A percentile compares a stretch with the other conserved stretches of the same genome.
Conservation (phyloP, 768 basidiomycete genomes). For the Ramaria sp. region DNA sequence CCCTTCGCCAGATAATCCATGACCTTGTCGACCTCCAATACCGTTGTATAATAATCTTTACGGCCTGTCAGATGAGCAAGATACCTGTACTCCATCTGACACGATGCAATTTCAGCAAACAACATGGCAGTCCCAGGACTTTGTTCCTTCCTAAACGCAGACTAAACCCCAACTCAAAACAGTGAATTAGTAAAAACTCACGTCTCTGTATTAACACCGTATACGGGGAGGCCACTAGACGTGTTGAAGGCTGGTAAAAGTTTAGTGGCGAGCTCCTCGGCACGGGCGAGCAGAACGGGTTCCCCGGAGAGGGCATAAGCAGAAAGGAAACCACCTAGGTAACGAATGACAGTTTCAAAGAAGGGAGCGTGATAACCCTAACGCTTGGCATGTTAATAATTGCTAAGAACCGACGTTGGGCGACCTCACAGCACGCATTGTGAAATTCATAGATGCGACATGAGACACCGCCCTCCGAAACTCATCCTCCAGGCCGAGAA, state of each 20-base stretch:
- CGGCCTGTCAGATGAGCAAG: constrained; percentile 71
- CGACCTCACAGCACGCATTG: constrained; percentile 19
- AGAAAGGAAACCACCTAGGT: constrained; percentile 80
- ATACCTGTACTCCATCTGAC: constrained; percentile 81
- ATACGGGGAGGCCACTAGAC: constrained; percentile 59
- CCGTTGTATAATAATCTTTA: constrained; percentile 46
- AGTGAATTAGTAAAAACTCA: constrained; percentile 19
- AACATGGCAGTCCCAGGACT: constrained; percentile 3
- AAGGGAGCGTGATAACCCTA: constrained; percentile 32
- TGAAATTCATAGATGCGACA: constrained; percentile 40
- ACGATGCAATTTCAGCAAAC: constrained; percentile 66
- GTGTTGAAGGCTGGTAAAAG: constrained; percentile 68
- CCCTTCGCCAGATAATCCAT: constrained; percentile 37
- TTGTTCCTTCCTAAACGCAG: constrained; percentile 22
- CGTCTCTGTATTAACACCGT: constrained; percentile 55
- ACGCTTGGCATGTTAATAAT: constrained; percentile 13
- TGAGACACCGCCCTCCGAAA: constrained; percentile 52
- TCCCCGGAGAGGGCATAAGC: constrained; percentile 71
- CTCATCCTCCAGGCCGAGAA: constrained; percentile 69
- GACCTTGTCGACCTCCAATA: constrained; percentile 34
- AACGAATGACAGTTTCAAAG: constrained; percentile 84
- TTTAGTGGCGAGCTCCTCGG: constrained; percentile 67
- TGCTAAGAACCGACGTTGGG: not conserved
- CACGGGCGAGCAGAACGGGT: constrained; percentile 48
- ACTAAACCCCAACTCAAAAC: not conserved